These are phyloP conservation scores for Xylaria bambusicola DNA, from an alignment of 495 filamentous ascomycete species.

Conservation along the genomic window DNA sequence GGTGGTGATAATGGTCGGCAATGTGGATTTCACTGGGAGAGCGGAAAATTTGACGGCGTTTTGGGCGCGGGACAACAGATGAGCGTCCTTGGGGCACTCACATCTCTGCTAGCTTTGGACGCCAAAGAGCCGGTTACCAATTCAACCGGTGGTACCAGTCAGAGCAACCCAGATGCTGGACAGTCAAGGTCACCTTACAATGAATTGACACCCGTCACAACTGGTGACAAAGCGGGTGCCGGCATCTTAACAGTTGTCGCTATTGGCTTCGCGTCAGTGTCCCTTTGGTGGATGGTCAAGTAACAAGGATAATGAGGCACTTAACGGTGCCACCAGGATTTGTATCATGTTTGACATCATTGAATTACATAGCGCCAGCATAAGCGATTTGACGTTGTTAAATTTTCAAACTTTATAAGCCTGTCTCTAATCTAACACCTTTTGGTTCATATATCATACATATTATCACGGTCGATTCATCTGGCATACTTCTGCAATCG, in stretches of 20 bases:
- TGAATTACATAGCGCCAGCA: too few species aligned
- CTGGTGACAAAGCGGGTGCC: constrained; percentile 60
- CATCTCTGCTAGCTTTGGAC: constrained; percentile 50
- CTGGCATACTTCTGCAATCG: not conserved
- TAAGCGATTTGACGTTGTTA: too few species aligned
- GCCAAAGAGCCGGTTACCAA: constrained; percentile 55
- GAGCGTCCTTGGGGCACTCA: constrained; percentile 65
- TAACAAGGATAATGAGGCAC: not conserved
- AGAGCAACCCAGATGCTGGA: constrained; percentile 64
- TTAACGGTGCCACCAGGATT: too few species aligned
- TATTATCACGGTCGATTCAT: not conserved
- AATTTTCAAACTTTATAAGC: too few species aligned
- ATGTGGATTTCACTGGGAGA: constrained; percentile 73
- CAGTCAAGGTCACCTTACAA: not conserved
- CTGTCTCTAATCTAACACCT: too few species aligned
- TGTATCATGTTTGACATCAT: too few species aligned
- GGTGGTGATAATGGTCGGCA: constrained; percentile 57
- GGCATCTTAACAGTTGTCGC: constrained; percentile 56
- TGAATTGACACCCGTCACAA: constrained; percentile 34
- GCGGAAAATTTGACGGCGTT: constrained; percentile 58
- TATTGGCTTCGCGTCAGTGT: constrained; percentile 29
- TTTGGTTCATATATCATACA: not conserved
- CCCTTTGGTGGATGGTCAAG: constrained; percentile 35
- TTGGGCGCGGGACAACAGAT: constrained; percentile 69
- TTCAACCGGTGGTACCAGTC: constrained; percentile 63